Evolutionary conservation across 306 rosid species (phyloP).

Genomic region (Malus sieversii): DNA sequence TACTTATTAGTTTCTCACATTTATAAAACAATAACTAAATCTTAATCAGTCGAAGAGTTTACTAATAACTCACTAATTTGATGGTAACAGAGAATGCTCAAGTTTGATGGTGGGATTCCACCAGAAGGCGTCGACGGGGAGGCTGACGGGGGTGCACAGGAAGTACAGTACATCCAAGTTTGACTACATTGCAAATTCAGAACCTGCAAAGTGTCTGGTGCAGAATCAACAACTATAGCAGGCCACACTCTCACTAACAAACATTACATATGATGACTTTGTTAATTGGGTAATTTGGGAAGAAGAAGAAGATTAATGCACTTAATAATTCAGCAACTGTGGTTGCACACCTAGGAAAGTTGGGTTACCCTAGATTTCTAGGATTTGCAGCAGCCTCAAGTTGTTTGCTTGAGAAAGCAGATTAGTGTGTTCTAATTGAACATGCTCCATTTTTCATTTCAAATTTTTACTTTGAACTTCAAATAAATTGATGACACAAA

Average conservation of each 20-base stretch:
- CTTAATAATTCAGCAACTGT: slow-evolving; percentile 36
- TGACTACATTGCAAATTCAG: slow-evolving; percentile 50
- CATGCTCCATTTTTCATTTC: slow-evolving; percentile 14
- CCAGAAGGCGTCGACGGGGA: slow-evolving; percentile 72
- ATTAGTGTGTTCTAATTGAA: slow-evolving; percentile 22
- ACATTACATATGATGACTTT: slow-evolving; percentile 25
- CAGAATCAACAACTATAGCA: slow-evolving; percentile 51
- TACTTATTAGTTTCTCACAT: background rate
- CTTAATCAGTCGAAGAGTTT: background rate
- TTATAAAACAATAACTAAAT: background rate
- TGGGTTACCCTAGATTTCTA: slow-evolving; percentile 15
- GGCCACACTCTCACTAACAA: slow-evolving; percentile 38
- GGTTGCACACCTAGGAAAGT: slow-evolving; percentile 33
- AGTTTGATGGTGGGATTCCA: slow-evolving; percentile 73
- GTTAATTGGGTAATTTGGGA: slow-evolving; percentile 21
- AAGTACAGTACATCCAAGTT: slow-evolving; percentile 69
- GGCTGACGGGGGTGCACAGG: slow-evolving; percentile 72
- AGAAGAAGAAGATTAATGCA: slow-evolving; percentile 5
- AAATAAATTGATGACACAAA: slow-evolving; percentile 29
- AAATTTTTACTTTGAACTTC: slow-evolving; percentile 12
- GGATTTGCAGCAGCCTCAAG: slow-evolving; percentile 7
- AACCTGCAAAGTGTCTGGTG: slow-evolving; percentile 65
- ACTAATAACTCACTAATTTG: background rate
- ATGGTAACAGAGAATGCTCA: slow-evolving; percentile 61
- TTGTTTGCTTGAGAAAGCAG: slow-evolving; percentile 6